A percentile compares a stretch with the other conserved stretches of the same genome.
Conservation (phyloP, 176 grass and related monocot genomes). For the Otatea glauca region DNA sequence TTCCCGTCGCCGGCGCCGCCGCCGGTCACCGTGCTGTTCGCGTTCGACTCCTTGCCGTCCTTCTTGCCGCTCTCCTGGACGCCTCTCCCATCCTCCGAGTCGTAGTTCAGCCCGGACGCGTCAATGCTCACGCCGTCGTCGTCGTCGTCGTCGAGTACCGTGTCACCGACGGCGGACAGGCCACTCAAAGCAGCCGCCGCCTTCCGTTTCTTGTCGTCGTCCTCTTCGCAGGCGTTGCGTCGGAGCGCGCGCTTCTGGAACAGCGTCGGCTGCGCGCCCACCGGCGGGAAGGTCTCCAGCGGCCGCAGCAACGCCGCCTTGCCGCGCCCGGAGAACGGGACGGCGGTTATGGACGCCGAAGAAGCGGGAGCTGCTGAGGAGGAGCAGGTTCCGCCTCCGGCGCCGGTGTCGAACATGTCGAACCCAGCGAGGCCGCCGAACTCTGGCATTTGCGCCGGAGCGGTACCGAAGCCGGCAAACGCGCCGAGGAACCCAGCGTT, state of each 20-base stretch:
- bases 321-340: constrained; percentile 60
- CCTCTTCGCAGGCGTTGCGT: constrained; percentile 73
- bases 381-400: constrained; percentile 16
- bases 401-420: constrained; percentile 60
- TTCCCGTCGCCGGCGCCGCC: constrained; percentile 61
- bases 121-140: constrained; percentile 82
- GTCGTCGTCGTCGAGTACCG: constrained; percentile 58
- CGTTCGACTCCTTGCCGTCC: constrained; percentile 72
- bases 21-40: constrained; percentile 73
- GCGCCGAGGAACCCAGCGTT: constrained; percentile 44
- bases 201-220: constrained; percentile 76
- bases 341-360: background rate
- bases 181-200: constrained; percentile 1
- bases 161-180: constrained; percentile 41
- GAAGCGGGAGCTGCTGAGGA: constrained; percentile 30
- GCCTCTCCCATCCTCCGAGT: constrained; percentile 75
- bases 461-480: constrained; percentile 73
- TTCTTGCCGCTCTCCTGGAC: constrained; percentile 67
- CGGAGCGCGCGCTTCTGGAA: constrained; percentile 96
- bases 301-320: constrained; percentile 79
- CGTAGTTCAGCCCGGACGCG: constrained; percentile 83
- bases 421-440: constrained; percentile 57
- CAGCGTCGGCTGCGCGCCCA: constrained; percentile 88
- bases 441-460: constrained; percentile 42
- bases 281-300: constrained; percentile 76